phyloP scores from a whole-genome alignment of 1,139 yeast genomes.

The Kodamaea suecica region DNA sequence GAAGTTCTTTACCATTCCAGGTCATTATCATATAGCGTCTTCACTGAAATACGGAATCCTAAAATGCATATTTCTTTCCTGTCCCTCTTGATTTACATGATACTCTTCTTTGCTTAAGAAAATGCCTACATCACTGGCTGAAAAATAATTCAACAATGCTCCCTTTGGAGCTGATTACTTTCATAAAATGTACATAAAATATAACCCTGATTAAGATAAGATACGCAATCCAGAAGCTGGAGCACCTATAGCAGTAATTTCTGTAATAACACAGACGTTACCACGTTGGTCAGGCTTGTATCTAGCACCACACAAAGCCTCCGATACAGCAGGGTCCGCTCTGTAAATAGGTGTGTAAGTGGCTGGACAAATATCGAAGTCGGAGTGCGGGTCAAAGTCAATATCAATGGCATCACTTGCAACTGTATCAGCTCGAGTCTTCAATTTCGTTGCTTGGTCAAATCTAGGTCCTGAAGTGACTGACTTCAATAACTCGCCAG shows the following conservation, averaged over 20 bases:
- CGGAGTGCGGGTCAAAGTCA: constrained; percentile 90
- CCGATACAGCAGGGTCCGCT: constrained; percentile 65
- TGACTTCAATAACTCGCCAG: constrained; percentile 72
- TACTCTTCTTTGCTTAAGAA: too few species aligned
- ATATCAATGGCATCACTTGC: constrained; percentile 86
- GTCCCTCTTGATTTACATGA: too few species aligned
- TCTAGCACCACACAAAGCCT: constrained; percentile 89
- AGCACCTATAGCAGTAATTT: constrained; percentile 81
- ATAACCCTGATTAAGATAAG: constrained; percentile 17
- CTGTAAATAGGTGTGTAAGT: constrained; percentile 86
- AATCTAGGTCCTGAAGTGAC: constrained; percentile 74
- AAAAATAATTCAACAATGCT: too few species aligned
- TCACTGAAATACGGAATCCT: too few species aligned
- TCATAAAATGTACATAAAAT: constrained; percentile 5
- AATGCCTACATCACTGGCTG: too few species aligned
- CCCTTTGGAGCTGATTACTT: not conserved
- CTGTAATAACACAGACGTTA: constrained; percentile 69
- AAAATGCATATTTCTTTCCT: too few species aligned
- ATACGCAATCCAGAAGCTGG: constrained; percentile 90
- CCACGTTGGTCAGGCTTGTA: constrained; percentile 81
- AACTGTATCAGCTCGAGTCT: constrained; percentile 71
- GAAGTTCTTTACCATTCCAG: too few species aligned
- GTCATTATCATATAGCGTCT: too few species aligned
- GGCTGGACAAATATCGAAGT: constrained; percentile 85
- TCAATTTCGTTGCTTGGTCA: constrained; percentile 83